Evolutionary conservation across 1,284 basidiomycete species (phyloP).

Genomic region (Coniferiporia weirii): DNA sequence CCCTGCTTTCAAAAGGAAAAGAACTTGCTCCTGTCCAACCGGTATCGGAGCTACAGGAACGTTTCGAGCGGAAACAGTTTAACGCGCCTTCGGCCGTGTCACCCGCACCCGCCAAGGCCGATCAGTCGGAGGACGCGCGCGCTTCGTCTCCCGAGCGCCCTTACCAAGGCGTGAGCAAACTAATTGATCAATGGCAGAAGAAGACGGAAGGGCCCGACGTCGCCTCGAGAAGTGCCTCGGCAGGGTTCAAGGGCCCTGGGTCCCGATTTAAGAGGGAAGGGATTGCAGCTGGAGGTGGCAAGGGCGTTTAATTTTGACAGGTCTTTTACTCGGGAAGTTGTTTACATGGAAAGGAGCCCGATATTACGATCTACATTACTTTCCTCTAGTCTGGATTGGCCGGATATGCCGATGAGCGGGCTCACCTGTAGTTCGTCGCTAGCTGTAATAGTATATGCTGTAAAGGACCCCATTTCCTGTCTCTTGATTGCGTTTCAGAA

Average conservation of each 20-base stretch:
- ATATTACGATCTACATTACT: background rate
- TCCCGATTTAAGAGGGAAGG: slow-evolving; percentile 15
- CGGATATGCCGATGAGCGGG: too few relatives aligned
- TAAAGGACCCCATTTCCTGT: too few relatives aligned
- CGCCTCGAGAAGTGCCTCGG: slow-evolving; percentile 32
- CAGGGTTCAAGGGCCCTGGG: slow-evolving; percentile 39
- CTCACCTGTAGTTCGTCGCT: too few relatives aligned
- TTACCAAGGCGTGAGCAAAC: slow-evolving; percentile 72
- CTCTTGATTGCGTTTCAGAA: too few relatives aligned
- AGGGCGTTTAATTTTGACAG: background rate
- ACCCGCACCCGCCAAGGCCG: background rate
- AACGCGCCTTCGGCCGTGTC: background rate
- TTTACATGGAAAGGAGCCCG: background rate
- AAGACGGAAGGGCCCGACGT: slow-evolving; percentile 60
- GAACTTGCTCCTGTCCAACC: background rate
- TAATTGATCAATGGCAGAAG: slow-evolving; percentile 81
- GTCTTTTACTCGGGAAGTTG: background rate
- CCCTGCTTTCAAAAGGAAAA: background rate
- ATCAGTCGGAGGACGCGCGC: slow-evolving; percentile 29
- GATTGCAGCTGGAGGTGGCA: slow-evolving; percentile 8
- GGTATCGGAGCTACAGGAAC: background rate
- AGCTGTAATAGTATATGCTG: too few relatives aligned
- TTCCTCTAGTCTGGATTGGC: background rate
- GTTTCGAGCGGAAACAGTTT: slow-evolving; percentile 5
- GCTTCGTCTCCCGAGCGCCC: slow-evolving; percentile 67